phyloP scores from a whole-genome alignment of 495 filamentous ascomycete species.

The Rostrohypoxylon terebratum region DNA sequence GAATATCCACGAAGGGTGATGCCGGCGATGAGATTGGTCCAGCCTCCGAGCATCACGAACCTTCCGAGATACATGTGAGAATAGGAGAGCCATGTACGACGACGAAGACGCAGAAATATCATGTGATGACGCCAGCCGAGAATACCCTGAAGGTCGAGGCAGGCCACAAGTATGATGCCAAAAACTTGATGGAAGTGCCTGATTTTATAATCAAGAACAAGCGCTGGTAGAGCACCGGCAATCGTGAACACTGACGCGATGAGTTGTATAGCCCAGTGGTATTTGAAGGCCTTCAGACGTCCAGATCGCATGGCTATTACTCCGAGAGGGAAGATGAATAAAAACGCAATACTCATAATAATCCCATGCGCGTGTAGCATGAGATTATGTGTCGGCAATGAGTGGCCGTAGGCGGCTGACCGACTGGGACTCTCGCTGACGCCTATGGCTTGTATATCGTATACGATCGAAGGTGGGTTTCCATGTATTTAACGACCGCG shows the following conservation, averaged over 20 bases:
- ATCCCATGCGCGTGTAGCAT: conserved; percentile 14
- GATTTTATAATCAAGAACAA: background rate
- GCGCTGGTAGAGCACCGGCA: background rate
- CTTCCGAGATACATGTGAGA: conserved; percentile 25
- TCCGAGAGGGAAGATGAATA: conserved; percentile 10
- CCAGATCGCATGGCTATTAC: conserved; percentile 21
- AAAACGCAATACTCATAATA: conserved; percentile 10
- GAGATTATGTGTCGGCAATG: background rate
- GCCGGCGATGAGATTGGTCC: conserved; percentile 10
- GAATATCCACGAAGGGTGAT: conserved; percentile 12
- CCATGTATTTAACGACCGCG: conserved; percentile 3
- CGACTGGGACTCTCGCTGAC: conserved; percentile 8
- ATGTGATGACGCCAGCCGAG: conserved; percentile 25
- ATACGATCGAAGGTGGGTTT: background rate
- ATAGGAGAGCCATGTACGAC: conserved; percentile 17
- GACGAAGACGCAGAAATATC: conserved; percentile 15
- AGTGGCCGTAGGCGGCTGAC: background rate
- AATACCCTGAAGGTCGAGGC: conserved; percentile 8
- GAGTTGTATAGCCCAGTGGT: conserved; percentile 13
- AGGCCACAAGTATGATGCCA: conserved; percentile 8
- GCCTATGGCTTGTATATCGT: conserved; percentile 8
- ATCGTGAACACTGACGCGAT: conserved; percentile 5
- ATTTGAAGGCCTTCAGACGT: conserved; percentile 13
- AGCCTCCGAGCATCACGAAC: conserved; percentile 11
- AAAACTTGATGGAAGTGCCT: conserved; percentile 11